phyloP scores from a whole-genome alignment of 2,329 filamentous ascomycete genomes.

The Pleomassaria siparia region DNA sequence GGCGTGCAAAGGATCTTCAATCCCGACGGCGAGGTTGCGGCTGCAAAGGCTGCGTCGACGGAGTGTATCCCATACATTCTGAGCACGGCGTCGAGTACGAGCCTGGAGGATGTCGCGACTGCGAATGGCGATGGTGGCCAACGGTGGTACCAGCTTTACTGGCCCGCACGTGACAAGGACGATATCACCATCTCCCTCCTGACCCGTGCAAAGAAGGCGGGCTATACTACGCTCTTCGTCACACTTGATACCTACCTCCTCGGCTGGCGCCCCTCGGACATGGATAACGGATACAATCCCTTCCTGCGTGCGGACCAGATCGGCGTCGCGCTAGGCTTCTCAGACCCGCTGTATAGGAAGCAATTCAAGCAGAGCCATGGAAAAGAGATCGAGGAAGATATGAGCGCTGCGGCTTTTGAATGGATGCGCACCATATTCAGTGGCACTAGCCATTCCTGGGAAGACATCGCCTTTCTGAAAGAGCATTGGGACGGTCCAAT shows the following conservation, averaged over 20 bases:
- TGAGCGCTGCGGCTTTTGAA: constrained; percentile 20
- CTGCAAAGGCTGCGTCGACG: constrained; percentile 60
- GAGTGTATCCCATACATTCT: constrained; percentile 65
- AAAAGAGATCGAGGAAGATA: constrained; percentile 45
- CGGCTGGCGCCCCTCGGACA: constrained; percentile 66
- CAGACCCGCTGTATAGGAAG: constrained; percentile 65
- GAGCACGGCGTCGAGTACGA: constrained; percentile 61
- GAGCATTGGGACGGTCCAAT: constrained; percentile 66
- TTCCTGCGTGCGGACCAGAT: constrained; percentile 36
- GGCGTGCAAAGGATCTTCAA: constrained; percentile 51
- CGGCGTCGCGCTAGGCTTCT: constrained; percentile 64
- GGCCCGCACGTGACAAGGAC: constrained; percentile 64
- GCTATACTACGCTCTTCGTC: constrained; percentile 66
- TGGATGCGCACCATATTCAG: constrained; percentile 38
- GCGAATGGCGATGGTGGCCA: constrained; percentile 53
- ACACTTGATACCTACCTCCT: constrained; percentile 70
- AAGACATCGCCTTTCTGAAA: constrained; percentile 60
- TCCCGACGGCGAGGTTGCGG: constrained; percentile 62
- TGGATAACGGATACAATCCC: constrained; percentile 56
- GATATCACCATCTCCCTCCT: constrained; percentile 65
- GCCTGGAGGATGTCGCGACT: constrained; percentile 64
- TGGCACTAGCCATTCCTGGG: constrained; percentile 60
- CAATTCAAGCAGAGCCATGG: constrained; percentile 54
- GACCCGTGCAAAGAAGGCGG: constrained; percentile 59
- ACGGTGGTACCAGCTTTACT: constrained; percentile 73